Evolutionary conservation across 2,329 filamentous ascomycete genomes (phyloP), one percentile per base, ranked within the genome.

Genomic region (Talaromyces piceae): DNA sequence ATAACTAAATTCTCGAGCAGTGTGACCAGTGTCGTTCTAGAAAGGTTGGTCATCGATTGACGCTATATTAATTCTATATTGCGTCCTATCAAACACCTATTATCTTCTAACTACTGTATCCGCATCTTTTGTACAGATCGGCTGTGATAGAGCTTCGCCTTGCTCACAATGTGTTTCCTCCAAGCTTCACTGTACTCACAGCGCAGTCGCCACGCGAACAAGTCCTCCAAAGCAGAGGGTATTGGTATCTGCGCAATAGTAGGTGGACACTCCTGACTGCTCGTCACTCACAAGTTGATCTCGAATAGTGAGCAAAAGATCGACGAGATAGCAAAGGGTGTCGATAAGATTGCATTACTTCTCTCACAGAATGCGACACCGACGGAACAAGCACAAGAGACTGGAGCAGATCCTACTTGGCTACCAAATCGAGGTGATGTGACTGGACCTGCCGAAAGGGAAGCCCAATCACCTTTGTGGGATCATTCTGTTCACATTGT

Each of bases 1-100:
- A n/a, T 20, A 33, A 31, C 28, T 33, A 23, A 30, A 30, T n/a
- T 12, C 13, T 22, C 20, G 3, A 44, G 44, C 18, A 49, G 47
- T 49, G 47, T 20, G 47, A 49, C 30, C 47, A 49, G 12, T 49
- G 47, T 37, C 47, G 47, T 31, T 22, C 27, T n/a, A 39, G 47
- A 44, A 49, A 49, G 39, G 47, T 49, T 23, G 13, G 39, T 33
- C 27, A 41, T 12, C n/a, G n/a, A n/a, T n/a, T n/a, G n/a, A n/a
- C n/a, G n/a, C n/a, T n/a, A n/a, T n/a, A n/a, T n/a, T n/a, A n/a
- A n/a, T n/a, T n/a, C n/a, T n/a, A n/a, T n/a, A n/a, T n/a, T n/a
- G n/a, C n/a, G 39, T 41, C 23, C 23, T 13, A 25, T 22, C 9
- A 13, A 20, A 7, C 11, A 3, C 6, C 39, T 30, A 27, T 30